These are phyloP conservation scores for Mastigamoeba balamuthi DNA, from an alignment of 78 protist genomes.

Conservation along the genomic window DNA sequence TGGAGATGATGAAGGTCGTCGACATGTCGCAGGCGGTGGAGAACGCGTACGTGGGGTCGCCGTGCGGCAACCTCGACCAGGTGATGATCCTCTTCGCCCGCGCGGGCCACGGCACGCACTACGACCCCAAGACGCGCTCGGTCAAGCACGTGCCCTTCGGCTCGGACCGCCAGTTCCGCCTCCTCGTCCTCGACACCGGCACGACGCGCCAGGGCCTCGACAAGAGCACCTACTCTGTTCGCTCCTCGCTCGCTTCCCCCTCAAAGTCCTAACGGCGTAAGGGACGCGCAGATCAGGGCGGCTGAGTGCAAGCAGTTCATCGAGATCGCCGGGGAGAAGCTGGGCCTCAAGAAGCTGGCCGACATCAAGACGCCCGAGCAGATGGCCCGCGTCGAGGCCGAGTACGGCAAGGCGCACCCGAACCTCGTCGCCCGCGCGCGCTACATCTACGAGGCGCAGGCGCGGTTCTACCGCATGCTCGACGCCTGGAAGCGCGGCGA, in stretches of 20 bases:
- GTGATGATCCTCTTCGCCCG: slow-evolving; percentile 8
- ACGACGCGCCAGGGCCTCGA: slow-evolving; percentile 6
- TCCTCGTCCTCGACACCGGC: slow-evolving; percentile 13
- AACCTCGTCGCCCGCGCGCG: background rate
- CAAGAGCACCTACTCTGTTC: background rate
- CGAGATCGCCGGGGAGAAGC: background rate
- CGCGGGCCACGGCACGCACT: slow-evolving; percentile 10
- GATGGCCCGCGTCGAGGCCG: background rate
- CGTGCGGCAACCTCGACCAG: slow-evolving; percentile 16
- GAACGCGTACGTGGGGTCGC: slow-evolving; percentile 1
- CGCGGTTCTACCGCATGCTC: slow-evolving; percentile 4
- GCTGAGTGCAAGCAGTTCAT: background rate
- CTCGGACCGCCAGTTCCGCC: background rate
- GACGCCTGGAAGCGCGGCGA: slow-evolving; percentile 5
- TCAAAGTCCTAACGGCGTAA: no score
- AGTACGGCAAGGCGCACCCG: background rate
- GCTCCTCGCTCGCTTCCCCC: background rate
- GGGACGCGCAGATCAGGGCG: background rate
- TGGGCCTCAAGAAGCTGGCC: background rate
- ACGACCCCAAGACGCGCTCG: background rate
- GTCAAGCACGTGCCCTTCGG: background rate
- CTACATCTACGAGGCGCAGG: slow-evolving; percentile 14
- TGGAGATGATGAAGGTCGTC: slow-evolving; percentile 3
- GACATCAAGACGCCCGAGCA: background rate
- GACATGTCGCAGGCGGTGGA: slow-evolving; percentile 2